Conservation (phyloP, 2,329 filamentous ascomycete genomes). For the Triangularia verruculosa region DNA sequence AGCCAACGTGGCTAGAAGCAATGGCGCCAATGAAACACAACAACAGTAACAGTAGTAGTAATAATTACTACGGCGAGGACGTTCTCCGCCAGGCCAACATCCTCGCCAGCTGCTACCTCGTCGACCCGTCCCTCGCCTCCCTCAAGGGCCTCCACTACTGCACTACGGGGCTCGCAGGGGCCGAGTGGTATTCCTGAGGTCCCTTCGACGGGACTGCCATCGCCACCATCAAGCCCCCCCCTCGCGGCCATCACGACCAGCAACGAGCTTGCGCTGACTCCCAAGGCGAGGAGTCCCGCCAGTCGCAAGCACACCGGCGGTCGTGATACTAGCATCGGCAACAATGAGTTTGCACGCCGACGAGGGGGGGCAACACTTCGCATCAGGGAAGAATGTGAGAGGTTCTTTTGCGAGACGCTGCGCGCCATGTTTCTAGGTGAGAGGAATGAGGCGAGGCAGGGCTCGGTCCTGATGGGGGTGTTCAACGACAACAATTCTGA, state of each 20-base stretch:
- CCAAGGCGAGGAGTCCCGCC: slow-evolving; percentile 47
- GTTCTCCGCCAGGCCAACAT: slow-evolving; percentile 66
- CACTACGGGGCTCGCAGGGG: slow-evolving; percentile 77
- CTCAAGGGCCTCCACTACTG: slow-evolving; percentile 91
- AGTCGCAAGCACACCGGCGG: not conserved
- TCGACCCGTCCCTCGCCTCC: slow-evolving; percentile 63
- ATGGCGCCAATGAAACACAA: slow-evolving; percentile 71
- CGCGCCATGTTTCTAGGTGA: slow-evolving; percentile 93
- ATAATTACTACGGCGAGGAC: slow-evolving; percentile 61
- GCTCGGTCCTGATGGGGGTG: slow-evolving; percentile 77
- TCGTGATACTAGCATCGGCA: slow-evolving; percentile 31
- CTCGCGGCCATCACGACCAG: slow-evolving; percentile 69
- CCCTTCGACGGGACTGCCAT: slow-evolving; percentile 78
- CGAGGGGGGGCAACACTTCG: slow-evolving; percentile 91
- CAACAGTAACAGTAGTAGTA: slow-evolving; percentile 72
- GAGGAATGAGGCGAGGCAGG: slow-evolving; percentile 72
- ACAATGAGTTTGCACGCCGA: slow-evolving; percentile 38
- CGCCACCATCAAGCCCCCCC: slow-evolving; percentile 85
- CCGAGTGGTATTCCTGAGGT: slow-evolving; percentile 96
- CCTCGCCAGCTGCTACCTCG: slow-evolving; percentile 88
- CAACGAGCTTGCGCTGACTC: slow-evolving; percentile 64
- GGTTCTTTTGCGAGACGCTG: slow-evolving; percentile 98
- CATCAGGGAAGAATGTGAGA: slow-evolving; percentile 99
- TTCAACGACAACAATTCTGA: slow-evolving; percentile 34
- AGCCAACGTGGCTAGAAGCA: slow-evolving; percentile 35